phyloP scores from a whole-genome alignment of 2,329 filamentous ascomycete genomes.

The Didymella keratinophila region DNA sequence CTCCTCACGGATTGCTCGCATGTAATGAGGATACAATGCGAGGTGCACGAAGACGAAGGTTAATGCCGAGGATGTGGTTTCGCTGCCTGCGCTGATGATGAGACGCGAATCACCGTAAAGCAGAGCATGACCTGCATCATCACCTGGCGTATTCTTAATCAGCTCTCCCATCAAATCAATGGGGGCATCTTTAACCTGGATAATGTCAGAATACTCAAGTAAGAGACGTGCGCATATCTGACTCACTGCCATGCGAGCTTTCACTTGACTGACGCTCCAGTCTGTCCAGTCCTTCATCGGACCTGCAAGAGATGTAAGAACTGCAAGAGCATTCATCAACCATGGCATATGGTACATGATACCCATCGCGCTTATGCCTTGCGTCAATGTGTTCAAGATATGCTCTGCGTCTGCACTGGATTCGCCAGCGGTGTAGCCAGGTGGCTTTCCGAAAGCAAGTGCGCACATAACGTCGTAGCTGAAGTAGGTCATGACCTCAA shows the following conservation, averaged over 20 bases:
- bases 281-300: slow-evolving; percentile 40
- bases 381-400: slow-evolving; percentile 46
- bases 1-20: slow-evolving; percentile 33
- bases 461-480: slow-evolving; percentile 57
- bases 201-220: slow-evolving; percentile 1
- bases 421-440: slow-evolving; percentile 50
- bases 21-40: slow-evolving; percentile 29
- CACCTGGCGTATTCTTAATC: slow-evolving; percentile 29
- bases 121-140: slow-evolving; percentile 25
- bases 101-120: slow-evolving; percentile 43
- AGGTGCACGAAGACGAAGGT: slow-evolving; percentile 57
- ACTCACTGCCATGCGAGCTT: slow-evolving; percentile 33
- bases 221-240: background rate
- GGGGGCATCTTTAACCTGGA: slow-evolving; percentile 25
- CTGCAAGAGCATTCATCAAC: slow-evolving; percentile 36
- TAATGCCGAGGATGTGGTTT: slow-evolving; percentile 61
- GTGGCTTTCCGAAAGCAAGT: slow-evolving; percentile 55
- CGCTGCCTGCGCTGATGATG: slow-evolving; percentile 47
- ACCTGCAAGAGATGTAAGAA: slow-evolving; percentile 30
- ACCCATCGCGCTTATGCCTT: slow-evolving; percentile 30
- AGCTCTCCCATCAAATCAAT: slow-evolving; percentile 37
- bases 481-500: slow-evolving; percentile 54
- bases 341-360: slow-evolving; percentile 40
- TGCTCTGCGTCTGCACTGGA: slow-evolving; percentile 31
- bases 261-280: slow-evolving; percentile 35